Evolutionary conservation across 192 early-diverging fungal genomes (phyloP).

Genomic region (Backusella tuberculispora): DNA sequence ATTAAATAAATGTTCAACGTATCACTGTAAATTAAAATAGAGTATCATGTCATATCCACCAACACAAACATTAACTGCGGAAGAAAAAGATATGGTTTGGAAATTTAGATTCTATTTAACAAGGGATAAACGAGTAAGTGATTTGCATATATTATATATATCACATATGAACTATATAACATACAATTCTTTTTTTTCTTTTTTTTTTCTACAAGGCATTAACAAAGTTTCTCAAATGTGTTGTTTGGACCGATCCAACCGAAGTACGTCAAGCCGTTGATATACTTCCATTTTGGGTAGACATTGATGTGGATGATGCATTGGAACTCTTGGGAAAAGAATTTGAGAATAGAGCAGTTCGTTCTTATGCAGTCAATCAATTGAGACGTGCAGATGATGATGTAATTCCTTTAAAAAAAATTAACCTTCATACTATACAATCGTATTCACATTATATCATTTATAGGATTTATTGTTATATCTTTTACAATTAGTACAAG

Average conservation of each 20-base stretch:
- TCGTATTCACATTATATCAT: neutral
- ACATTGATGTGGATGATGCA: slow-evolving; percentile 94
- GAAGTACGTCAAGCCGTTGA: slow-evolving; percentile 94
- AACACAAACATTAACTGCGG: slow-evolving; percentile 77
- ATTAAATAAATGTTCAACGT: neutral
- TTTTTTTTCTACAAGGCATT: slow-evolving; percentile 61
- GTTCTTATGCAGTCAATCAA: slow-evolving; percentile 88
- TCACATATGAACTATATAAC: neutral
- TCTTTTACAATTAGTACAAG: slow-evolving; percentile 97
- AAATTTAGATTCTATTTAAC: slow-evolving; percentile 97
- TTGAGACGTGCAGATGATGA: slow-evolving; percentile 90
- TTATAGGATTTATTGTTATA: slow-evolving; percentile 88
- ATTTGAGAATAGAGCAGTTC: slow-evolving; percentile 84
- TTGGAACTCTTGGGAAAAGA: slow-evolving; percentile 88
- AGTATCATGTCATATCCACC: slow-evolving; percentile 92
- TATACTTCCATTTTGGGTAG: slow-evolving; percentile 85
- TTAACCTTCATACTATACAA: too few relatives aligned
- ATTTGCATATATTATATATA: neutral
- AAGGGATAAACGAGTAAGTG: slow-evolving; percentile 80
- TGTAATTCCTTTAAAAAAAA: slow-evolving; percentile 52
- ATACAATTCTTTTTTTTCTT: neutral
- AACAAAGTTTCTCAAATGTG: slow-evolving; percentile 97
- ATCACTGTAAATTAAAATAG: slow-evolving; percentile 42
- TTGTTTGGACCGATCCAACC: slow-evolving; percentile 90
- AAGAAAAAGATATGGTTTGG: slow-evolving; percentile 97